Conservation (phyloP, 2,329 filamentous ascomycete species). For the Parastagonospora avenae region DNA sequence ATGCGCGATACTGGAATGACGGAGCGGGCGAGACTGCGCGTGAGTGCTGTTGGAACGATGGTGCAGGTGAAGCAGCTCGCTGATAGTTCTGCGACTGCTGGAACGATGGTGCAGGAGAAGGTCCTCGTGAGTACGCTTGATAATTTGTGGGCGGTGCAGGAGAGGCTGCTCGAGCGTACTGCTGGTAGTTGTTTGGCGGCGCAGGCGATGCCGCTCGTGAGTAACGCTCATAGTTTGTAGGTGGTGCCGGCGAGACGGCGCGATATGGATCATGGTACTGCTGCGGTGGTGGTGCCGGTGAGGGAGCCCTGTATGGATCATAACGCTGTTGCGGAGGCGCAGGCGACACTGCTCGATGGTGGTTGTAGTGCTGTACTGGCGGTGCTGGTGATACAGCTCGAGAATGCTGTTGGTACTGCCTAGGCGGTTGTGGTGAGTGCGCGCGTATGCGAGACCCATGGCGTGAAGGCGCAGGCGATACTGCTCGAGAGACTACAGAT, state of each 20-base stretch:
- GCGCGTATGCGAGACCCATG: slow-evolving; percentile 37
- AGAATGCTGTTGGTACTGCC: slow-evolving; percentile 15
- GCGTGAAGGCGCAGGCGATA: slow-evolving; percentile 31
- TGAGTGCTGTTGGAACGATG: slow-evolving; percentile 33
- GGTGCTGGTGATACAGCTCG: slow-evolving; percentile 32
- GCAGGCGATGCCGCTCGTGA: slow-evolving; percentile 35
- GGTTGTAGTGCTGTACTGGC: slow-evolving; percentile 27
- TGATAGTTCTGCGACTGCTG: slow-evolving; percentile 23
- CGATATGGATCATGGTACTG: slow-evolving; percentile 21
- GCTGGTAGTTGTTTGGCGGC: slow-evolving; percentile 30
- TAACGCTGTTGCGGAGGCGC: slow-evolving; percentile 29
- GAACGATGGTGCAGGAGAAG: slow-evolving; percentile 34
- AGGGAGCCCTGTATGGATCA: slow-evolving; percentile 20
- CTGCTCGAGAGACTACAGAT: background rate
- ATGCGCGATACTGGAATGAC: slow-evolving; percentile 41
- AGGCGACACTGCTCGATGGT: slow-evolving; percentile 33
- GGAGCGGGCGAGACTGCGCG: slow-evolving; percentile 40
- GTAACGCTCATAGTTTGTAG: slow-evolving; percentile 29
- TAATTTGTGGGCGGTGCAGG: slow-evolving; percentile 30
- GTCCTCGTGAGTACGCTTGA: slow-evolving; percentile 37
- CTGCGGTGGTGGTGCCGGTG: slow-evolving; percentile 33
- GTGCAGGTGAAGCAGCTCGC: slow-evolving; percentile 37
- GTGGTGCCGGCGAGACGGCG: slow-evolving; percentile 31
- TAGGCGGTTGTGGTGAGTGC: slow-evolving; percentile 23
- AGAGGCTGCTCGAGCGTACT: slow-evolving; percentile 31